Percentiles rank a stretch among this genome's conserved stretches.
phyloP scores from a whole-genome alignment of 768 basidiomycete species.

The Lactarius tabidus region DNA sequence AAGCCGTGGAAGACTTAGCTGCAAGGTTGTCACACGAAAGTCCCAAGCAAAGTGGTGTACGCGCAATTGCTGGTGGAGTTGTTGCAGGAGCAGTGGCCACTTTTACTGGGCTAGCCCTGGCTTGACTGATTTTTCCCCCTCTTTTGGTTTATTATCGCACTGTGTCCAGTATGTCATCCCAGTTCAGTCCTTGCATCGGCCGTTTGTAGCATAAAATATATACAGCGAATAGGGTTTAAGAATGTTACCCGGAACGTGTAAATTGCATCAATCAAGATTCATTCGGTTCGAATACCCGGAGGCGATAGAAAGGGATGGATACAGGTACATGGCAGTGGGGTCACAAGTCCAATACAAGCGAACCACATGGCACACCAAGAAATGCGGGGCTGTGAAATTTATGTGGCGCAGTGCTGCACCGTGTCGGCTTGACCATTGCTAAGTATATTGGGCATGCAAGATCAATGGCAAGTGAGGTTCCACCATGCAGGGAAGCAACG shows the following conservation, averaged over 20 bases:
- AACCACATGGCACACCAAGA: background rate
- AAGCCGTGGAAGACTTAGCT: constrained; percentile 19
- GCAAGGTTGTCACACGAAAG: constrained; percentile 12
- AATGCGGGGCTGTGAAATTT: background rate
- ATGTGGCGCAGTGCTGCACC: background rate
- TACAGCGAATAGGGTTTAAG: background rate
- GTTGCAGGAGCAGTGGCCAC: constrained; percentile 26
- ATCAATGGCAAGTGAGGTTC: background rate
- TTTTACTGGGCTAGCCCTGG: constrained; percentile 24
- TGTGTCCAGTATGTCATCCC: background rate
- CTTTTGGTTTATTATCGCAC: constrained; percentile 4
- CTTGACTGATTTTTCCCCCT: constrained; percentile 1
- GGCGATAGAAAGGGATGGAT: background rate
- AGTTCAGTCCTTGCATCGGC: background rate
- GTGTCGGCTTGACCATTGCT: background rate
- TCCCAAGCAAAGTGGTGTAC: constrained; percentile 7
- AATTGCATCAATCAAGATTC: background rate
- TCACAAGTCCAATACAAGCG: background rate
- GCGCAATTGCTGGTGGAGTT: constrained; percentile 21
- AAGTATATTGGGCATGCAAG: background rate
- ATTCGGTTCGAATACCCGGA: background rate
- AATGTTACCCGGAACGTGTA: background rate
- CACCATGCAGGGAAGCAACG: background rate
- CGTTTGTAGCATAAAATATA: background rate
- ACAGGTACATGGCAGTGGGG: background rate